A percentile compares a stretch with the other conserved stretches of the same genome.
These are phyloP conservation scores for Primulina eburnea DNA, from an alignment of 257 asterid species.

Conservation along the genomic window DNA sequence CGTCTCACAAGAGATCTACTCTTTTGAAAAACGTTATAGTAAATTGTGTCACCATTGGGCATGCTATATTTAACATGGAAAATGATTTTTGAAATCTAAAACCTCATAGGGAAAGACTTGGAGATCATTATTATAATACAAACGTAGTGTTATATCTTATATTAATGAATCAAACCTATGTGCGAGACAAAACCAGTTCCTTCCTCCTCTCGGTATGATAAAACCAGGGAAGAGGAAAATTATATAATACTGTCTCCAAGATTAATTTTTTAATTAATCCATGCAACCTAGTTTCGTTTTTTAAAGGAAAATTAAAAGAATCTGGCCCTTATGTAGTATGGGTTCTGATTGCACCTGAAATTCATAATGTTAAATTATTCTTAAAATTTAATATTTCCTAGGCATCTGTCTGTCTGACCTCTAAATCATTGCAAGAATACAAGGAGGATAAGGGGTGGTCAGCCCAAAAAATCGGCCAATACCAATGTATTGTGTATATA, in stretches of 20 bases:
- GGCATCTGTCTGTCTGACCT: neutral
- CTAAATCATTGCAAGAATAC: too few relatives aligned
- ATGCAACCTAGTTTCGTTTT: neutral
- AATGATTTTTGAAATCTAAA: neutral
- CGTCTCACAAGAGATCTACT: too few relatives aligned
- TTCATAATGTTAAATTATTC: neutral
- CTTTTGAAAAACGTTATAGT: too few relatives aligned
- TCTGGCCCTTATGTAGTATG: slow-evolving; percentile 20
- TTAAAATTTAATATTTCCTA: neutral
- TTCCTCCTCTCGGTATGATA: slow-evolving; percentile 19
- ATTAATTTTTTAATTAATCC: neutral
- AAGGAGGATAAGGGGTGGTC: neutral
- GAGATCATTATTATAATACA: slow-evolving; percentile 1
- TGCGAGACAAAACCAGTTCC: slow-evolving; percentile 40
- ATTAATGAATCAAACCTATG: slow-evolving; percentile 24
- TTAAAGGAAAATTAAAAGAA: neutral
- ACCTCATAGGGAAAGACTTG: slow-evolving; percentile 2
- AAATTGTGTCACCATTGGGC: too few relatives aligned
- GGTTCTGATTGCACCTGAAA: slow-evolving; percentile 18
- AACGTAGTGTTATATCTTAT: neutral
- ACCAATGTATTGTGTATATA: neutral
- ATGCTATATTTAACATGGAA: neutral
- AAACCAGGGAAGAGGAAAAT: slow-evolving; percentile 22
- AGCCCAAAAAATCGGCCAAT: neutral
- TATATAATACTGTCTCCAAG: neutral